These are phyloP conservation scores for Rhizopogon salebrosus DNA, from an alignment of 768 basidiomycete genomes.

Conservation along the genomic window DNA sequence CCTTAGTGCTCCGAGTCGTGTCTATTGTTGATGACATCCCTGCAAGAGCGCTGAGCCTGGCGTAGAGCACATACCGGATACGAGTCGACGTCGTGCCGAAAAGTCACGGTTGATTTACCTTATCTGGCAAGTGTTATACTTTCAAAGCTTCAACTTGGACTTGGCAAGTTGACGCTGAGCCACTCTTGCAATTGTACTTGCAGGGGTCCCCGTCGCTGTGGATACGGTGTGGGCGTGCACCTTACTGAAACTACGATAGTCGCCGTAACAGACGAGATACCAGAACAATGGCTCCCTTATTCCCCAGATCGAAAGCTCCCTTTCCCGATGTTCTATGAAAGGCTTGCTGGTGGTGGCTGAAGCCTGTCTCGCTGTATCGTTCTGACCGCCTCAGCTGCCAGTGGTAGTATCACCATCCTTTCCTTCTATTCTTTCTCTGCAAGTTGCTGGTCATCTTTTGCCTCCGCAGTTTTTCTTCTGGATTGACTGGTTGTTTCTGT, in stretches of 20 bases:
- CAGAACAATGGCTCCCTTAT: slow-evolving; percentile 22
- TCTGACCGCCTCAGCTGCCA: neutral
- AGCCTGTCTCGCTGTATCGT: neutral
- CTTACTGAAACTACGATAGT: too few species aligned
- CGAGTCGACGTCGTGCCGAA: too few species aligned
- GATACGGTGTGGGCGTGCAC: too few species aligned
- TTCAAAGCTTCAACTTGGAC: too few species aligned
- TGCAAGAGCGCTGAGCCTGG: too few species aligned
- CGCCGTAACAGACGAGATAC: too few species aligned
- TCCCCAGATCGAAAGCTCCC: slow-evolving; percentile 11
- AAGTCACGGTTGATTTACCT: slow-evolving; percentile 16
- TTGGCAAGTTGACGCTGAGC: too few species aligned
- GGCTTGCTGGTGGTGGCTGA: neutral
- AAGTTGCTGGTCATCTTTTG: slow-evolving; percentile 21
- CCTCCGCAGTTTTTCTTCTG: slow-evolving; percentile 3
- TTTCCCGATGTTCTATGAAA: neutral
- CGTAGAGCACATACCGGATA: slow-evolving; percentile 7
- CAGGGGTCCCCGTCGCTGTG: too few species aligned
- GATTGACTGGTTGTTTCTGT: slow-evolving; percentile 14
- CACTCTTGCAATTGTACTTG: too few species aligned
- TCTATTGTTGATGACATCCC: too few species aligned
- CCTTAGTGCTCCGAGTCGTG: too few species aligned
- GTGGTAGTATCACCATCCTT: neutral
- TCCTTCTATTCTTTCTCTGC: slow-evolving; percentile 1
- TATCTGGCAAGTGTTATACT: slow-evolving; percentile 9